Evolutionary conservation across 78 protist species (phyloP), one percentile per base, ranked within the genome.

Genomic region (Dictyostelium capitatum): DNA sequence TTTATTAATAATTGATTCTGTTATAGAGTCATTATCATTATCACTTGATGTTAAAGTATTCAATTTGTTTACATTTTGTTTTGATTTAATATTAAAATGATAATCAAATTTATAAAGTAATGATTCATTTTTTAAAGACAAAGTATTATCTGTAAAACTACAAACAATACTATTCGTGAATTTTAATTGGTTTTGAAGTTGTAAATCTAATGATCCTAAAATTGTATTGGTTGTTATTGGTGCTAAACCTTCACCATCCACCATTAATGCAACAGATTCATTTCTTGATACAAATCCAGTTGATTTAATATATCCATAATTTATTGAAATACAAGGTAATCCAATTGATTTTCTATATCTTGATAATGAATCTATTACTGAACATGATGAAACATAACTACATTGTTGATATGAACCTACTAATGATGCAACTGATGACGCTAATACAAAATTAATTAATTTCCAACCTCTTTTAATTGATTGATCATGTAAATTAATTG

Each of bases 381-480:
- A 72, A 91, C 93, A 94, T 47, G 96, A 96, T 20, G 93, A 84
- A 28, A 91, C 84, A 64, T 96, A 94, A 46, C 79, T 23, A 46
- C 92, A 43, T 79, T 93, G 97, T 12, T 73, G 87, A 6, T 62
- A 28, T 30, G 80, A 37, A 6, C 96, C 96, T 4, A 83, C 43
- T 2, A 67, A 54, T 5, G 91, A 72, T 4, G 56, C 79, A 47
- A 94, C 67, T 6, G 96, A 90, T 1, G 96, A 93, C 15, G 79
- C 72, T 11, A 94, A 37, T 19, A 96, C 53, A 62, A 87, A 90
- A 51, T 82, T 25, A 9, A 28, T 79, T n/a, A 79, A 43, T 17
- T 84, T 28, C 51, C 56, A 50, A 7, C 37, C 20, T 17, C 72
- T 10, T 65, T 72, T 48, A n/a, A 83, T 30, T 5, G 80, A 59